Percentiles rank a stretch among this genome's conserved stretches.
phyloP scores from a whole-genome alignment of 805 yeast species.

The Ascoidea rubescens region DNA sequence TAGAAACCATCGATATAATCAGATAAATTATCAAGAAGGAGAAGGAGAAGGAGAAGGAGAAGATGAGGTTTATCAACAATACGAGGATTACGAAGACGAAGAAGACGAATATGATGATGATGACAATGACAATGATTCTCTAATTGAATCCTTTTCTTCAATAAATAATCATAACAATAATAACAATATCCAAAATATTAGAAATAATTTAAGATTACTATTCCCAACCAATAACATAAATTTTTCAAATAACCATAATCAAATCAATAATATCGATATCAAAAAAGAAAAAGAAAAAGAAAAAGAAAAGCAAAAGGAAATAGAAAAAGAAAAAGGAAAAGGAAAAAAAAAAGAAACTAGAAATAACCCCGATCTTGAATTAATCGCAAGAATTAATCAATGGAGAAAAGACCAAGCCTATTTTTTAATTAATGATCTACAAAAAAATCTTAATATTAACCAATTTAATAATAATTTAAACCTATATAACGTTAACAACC shows the following conservation, averaged over 20 bases:
- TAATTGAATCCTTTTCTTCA: not conserved
- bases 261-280: no score
- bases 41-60: no score
- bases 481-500: no score
- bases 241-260: not conserved
- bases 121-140: no score
- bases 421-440: slow-evolving; percentile 1
- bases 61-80: no score
- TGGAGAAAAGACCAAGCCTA: slow-evolving; percentile 8
- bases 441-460: not conserved
- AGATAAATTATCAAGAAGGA: no score
- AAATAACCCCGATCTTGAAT: not conserved
- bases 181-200: no score
- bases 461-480: no score
- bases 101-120: not conserved
- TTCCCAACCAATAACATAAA: not conserved
- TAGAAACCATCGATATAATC: no score
- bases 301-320: not conserved
- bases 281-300: not conserved
- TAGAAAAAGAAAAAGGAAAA: not conserved
- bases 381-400: slow-evolving; percentile 6
- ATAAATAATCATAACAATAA: no score
- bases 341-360: not conserved
- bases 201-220: no score
- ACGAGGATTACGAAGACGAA: no score